A percentile compares a stretch with the other conserved stretches of the same genome.
phyloP scores from a whole-genome alignment of 257 asterid species.

The Verbascum thapsus region DNA sequence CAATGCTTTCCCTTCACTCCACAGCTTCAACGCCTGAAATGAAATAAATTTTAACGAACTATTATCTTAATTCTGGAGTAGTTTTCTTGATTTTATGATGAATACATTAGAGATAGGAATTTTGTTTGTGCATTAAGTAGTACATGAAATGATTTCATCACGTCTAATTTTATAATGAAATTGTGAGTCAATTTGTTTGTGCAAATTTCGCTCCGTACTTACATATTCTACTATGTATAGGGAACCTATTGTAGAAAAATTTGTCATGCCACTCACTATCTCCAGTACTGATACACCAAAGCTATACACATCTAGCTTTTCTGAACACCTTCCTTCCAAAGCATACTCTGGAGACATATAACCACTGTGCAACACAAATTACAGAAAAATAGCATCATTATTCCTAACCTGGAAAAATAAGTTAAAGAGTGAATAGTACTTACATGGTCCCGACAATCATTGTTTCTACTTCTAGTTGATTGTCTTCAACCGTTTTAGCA shows the following conservation, averaged over 20 bases:
- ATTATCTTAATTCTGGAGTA: not conserved
- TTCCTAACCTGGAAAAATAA: not conserved
- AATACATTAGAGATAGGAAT: not conserved
- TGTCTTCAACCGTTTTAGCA: conserved; percentile 3
- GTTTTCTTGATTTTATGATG: not conserved
- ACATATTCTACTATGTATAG: conserved; percentile 19
- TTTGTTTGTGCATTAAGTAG: not conserved
- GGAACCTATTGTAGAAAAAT: not conserved
- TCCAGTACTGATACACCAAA: conserved; percentile 32
- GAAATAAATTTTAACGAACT: not conserved
- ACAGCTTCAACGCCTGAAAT: conserved; percentile 24
- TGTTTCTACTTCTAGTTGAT: not conserved
- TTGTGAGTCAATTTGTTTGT: not conserved
- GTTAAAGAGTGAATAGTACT: not conserved
- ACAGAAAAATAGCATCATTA: not conserved
- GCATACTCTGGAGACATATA: conserved; percentile 23
- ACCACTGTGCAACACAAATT: conserved; percentile 18
- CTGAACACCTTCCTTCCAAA: not conserved
- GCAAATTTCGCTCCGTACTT: conserved; percentile 12
- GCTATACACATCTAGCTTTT: conserved; percentile 27
- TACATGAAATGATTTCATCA: not conserved
- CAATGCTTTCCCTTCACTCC: conserved; percentile 20
- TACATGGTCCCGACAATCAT: conserved; percentile 15
- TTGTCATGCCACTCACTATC: conserved; percentile 27
- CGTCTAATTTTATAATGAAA: not conserved